Conservation (phyloP, 73 alveolate genomes). For the Strombidium stylifer region DNA sequence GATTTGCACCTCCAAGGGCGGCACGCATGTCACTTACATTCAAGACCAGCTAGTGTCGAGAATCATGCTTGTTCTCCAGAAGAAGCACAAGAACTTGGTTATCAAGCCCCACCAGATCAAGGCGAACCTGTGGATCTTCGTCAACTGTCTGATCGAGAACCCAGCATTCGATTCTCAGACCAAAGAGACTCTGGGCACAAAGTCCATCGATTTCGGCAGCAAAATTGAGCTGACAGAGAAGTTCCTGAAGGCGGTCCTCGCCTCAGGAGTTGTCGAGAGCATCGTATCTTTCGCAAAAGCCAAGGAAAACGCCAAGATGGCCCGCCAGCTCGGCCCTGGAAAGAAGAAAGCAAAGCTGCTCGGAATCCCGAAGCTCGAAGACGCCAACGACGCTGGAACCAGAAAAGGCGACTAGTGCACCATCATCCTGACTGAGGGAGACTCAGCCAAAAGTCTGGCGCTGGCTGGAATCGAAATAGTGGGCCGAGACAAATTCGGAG, state of each 20-base stretch:
- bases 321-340: constrained; percentile 83
- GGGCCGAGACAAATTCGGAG: constrained; percentile 98
- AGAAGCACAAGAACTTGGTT: constrained; percentile 82
- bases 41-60: constrained; percentile 93
- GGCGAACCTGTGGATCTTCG: constrained; percentile 94
- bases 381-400: constrained; percentile 99
- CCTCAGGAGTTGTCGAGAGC: constrained; percentile 92
- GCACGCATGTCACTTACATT: constrained; percentile 98
- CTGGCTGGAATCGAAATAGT: constrained; percentile 98
- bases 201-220: constrained; percentile 92
- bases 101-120: constrained; percentile 89
- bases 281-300: constrained; percentile 95
- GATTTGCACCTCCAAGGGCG: constrained; percentile 98
- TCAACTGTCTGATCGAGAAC: constrained; percentile 96
- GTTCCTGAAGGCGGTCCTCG: constrained; percentile 86
- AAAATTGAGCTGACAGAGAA: constrained; percentile 90
- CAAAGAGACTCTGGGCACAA: constrained; percentile 97
- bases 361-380: constrained; percentile 98
- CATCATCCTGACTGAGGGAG: constrained; percentile 99
- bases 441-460: constrained; percentile 99
- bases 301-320: constrained; percentile 94
- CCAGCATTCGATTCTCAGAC: constrained; percentile 99
- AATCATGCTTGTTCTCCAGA: constrained; percentile 71
- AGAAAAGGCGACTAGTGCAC: constrained; percentile 93
- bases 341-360: constrained; percentile 90